Percentiles rank a stretch among this genome's conserved stretches.
These are phyloP conservation scores for Plasmodium vinckei DNA, from an alignment of 169 alveolate species.

Conservation along the genomic window DNA sequence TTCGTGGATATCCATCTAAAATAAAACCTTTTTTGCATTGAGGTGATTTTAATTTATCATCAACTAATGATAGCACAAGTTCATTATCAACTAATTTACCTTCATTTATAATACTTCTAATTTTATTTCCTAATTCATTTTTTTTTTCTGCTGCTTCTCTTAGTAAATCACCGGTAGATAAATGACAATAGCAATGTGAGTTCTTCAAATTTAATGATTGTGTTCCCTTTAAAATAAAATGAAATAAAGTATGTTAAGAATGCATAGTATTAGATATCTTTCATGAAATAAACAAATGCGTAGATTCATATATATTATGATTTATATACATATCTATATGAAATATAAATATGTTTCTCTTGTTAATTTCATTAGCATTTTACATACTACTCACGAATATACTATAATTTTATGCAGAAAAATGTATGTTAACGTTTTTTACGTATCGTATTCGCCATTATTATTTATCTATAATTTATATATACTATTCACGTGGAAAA, in stretches of 20 bases:
- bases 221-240: constrained; percentile 79
- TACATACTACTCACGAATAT: no score
- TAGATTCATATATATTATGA: no score
- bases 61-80: constrained; percentile 89
- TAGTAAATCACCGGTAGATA: constrained; percentile 84
- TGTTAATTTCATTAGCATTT: no score
- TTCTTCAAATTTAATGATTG: constrained; percentile 79
- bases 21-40: constrained; percentile 93
- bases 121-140: constrained; percentile 86
- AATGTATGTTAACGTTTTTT: no score
- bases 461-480: no score
- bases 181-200: constrained; percentile 86
- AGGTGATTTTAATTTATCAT: constrained; percentile 90
- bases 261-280: background rate
- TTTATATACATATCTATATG: no score
- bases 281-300: no score
- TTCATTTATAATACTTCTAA: constrained; percentile 91
- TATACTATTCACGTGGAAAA: no score
- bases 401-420: no score
- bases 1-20: constrained; percentile 97
- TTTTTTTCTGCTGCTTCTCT: constrained; percentile 84
- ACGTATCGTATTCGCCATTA: no score
- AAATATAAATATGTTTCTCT: no score
- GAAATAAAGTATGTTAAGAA: constrained; percentile 2
- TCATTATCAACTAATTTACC: constrained; percentile 95